Evolutionary conservation across 78 protist species (phyloP).

Genomic region (Dictyostelium firmibasis): DNA sequence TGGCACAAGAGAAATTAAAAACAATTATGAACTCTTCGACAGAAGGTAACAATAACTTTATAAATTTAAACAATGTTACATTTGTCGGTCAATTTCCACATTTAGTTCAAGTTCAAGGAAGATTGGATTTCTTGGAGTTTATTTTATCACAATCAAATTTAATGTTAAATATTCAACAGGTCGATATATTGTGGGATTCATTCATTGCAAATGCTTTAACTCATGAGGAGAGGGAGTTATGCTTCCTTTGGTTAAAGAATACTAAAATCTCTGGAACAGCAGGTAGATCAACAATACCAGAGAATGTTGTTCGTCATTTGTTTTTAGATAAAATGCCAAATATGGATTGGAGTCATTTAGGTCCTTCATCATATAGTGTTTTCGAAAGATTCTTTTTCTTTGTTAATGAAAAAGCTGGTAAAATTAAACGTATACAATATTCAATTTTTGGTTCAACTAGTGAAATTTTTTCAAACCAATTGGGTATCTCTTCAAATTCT

Average conservation of each 20-base stretch:
- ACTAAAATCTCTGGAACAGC: conserved; percentile 21
- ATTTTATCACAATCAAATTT: conserved; percentile 44
- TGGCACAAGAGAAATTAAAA: not conserved
- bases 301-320: conserved; percentile 37
- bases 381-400: conserved; percentile 65
- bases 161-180: conserved; percentile 66
- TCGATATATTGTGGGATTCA: conserved; percentile 66
- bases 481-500: conserved; percentile 4
- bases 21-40: not conserved
- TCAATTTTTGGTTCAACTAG: conserved; percentile 36
- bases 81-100: conserved; percentile 63
- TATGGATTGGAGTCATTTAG: conserved; percentile 52
- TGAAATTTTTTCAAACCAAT: conserved; percentile 32
- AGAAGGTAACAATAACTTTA: too few species aligned
- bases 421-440: conserved; percentile 30
- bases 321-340: conserved; percentile 71
- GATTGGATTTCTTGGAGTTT: conserved; percentile 65
- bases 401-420: conserved; percentile 55
- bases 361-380: conserved; percentile 43
- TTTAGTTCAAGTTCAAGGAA: conserved; percentile 30
- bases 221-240: conserved; percentile 52
- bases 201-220: conserved; percentile 48
- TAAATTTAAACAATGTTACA: not conserved
- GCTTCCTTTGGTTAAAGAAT: conserved; percentile 62
- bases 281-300: conserved; percentile 34